Percentiles rank a stretch among this genome's conserved stretches.
These are phyloP conservation scores for Urochloa ruziziensis DNA, from an alignment of 176 grass and related monocot genomes.

Conservation along the genomic window DNA sequence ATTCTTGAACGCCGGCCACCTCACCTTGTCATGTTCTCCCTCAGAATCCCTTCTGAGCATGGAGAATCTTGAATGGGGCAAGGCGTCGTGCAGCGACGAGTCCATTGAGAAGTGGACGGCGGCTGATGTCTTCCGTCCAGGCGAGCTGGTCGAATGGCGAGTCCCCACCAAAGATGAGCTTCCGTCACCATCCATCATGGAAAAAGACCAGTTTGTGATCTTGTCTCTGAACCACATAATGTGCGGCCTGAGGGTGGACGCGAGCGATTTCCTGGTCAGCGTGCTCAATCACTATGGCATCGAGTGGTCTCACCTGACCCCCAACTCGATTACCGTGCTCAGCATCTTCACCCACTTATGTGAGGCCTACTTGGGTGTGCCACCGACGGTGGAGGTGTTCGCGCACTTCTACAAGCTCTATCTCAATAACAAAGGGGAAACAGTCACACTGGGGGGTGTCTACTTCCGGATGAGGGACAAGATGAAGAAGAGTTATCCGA, in stretches of 20 bases:
- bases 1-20: not conserved
- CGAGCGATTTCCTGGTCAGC: conserved; percentile 6
- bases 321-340: not conserved
- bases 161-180: not conserved
- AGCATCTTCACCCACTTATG: conserved; percentile 4
- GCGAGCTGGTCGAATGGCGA: not conserved
- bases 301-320: conserved; percentile 13
- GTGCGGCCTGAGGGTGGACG: conserved; percentile 2
- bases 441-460: not conserved
- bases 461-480: not conserved
- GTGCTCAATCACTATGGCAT: not conserved
- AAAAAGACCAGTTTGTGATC: not conserved
- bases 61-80: not conserved
- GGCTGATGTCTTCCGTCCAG: not conserved
- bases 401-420: not conserved
- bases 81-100: not conserved
- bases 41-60: not conserved
- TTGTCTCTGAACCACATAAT: not conserved
- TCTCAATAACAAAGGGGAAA: not conserved
- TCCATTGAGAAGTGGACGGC: not conserved
- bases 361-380: not conserved
- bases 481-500: not conserved
- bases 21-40: not conserved
- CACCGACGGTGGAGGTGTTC: not conserved
- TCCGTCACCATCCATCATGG: not conserved